These are phyloP conservation scores for Hyphopichia khmerensis DNA, from an alignment of 1,139 yeast species.

Conservation along the genomic window DNA sequence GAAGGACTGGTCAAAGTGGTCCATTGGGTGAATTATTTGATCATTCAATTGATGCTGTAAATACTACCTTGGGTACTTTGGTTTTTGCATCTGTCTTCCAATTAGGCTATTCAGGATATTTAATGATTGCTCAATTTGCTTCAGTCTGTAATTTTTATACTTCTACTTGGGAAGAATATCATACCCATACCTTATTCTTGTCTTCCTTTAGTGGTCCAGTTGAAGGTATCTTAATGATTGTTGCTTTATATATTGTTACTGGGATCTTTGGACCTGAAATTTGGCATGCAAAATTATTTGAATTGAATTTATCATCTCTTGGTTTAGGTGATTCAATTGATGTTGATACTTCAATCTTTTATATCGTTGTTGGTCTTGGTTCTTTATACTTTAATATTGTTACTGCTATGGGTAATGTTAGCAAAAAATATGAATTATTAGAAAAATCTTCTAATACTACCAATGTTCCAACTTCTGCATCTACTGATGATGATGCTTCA, in stretches of 20 bases:
- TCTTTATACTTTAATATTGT: constrained; percentile 69
- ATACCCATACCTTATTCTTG: constrained; percentile 79
- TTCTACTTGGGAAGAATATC: constrained; percentile 96
- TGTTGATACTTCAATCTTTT: constrained; percentile 40
- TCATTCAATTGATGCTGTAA: constrained; percentile 89
- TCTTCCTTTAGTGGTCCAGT: constrained; percentile 91
- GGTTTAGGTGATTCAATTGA: constrained; percentile 22
- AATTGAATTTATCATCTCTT: constrained; percentile 33
- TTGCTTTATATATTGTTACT: constrained; percentile 54
- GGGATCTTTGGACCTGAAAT: constrained; percentile 69
- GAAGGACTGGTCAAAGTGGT: constrained; percentile 90
- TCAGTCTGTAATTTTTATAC: constrained; percentile 79
- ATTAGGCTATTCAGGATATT: constrained; percentile 65
- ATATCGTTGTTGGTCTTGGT: constrained; percentile 50
- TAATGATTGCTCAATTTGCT: constrained; percentile 70
- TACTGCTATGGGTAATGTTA: constrained; percentile 73
- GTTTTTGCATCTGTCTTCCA: constrained; percentile 73
- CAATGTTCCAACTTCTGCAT: constrained; percentile 1
- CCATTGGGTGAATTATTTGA: constrained; percentile 94
- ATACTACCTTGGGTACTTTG: constrained; percentile 77
- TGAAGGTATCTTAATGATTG: constrained; percentile 79
- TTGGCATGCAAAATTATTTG: constrained; percentile 50
- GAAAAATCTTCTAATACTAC: constrained; percentile 11
- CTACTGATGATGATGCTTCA: constrained; percentile 2
- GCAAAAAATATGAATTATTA: constrained; percentile 42